Percentiles rank a stretch among this genome's conserved stretches.
Evolutionary conservation across 768 basidiomycete genomes (phyloP).

Genomic region (Boletus barrowsii): DNA sequence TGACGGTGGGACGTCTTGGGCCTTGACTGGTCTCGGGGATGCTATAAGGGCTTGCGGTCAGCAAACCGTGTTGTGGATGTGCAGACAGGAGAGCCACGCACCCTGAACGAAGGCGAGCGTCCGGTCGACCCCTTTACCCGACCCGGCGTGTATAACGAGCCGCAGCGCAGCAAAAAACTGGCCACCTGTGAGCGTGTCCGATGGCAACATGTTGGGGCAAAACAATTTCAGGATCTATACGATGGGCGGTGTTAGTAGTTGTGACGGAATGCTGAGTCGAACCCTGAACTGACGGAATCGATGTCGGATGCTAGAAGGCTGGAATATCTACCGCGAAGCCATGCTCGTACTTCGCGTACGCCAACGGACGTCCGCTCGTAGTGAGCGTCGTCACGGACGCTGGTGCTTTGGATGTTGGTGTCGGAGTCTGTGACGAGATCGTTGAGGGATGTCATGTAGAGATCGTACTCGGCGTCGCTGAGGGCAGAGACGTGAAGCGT

Average conservation of each 20-base stretch:
- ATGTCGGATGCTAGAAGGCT: conserved; percentile 49
- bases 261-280: neutral
- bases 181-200: conserved; percentile 58
- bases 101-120: conserved; percentile 75
- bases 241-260: neutral
- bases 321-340: conserved; percentile 70
- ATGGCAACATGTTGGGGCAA: conserved; percentile 48
- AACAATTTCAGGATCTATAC: conserved; percentile 65
- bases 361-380: conserved; percentile 55
- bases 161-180: conserved; percentile 77
- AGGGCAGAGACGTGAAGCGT: conserved; percentile 73
- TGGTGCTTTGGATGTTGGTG: neutral
- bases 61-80: neutral
- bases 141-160: conserved; percentile 58
- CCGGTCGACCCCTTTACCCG: conserved; percentile 62
- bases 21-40: conserved; percentile 10
- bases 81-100: conserved; percentile 28
- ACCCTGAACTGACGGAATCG: conserved; percentile 48
- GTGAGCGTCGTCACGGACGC: conserved; percentile 41
- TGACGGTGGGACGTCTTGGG: conserved; percentile 2
- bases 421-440: conserved; percentile 44
- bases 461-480: conserved; percentile 64
- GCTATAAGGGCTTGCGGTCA: conserved; percentile 18
- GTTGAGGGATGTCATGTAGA: conserved; percentile 60
- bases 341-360: conserved; percentile 67